phyloP scores from a whole-genome alignment of 148 eudicot species.

The Camellia lanceoleosa region DNA sequence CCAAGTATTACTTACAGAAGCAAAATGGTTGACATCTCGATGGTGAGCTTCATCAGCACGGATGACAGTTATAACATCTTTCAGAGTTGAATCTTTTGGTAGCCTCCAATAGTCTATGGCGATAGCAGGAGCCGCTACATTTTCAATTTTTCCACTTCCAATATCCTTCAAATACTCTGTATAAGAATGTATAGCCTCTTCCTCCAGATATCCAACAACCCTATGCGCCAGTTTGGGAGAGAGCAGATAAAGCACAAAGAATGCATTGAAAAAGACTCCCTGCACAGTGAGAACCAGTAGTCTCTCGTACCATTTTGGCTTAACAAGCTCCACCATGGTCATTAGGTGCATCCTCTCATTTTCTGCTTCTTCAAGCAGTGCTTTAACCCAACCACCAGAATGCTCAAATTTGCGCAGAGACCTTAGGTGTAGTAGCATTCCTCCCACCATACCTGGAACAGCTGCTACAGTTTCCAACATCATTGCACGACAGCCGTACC shows the following conservation, averaged over 20 bases:
- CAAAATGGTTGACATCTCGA: conserved; percentile 95
- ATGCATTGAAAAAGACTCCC: conserved; percentile 76
- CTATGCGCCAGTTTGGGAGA: conserved; percentile 91
- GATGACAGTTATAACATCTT: conserved; percentile 84
- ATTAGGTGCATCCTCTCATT: conserved; percentile 95
- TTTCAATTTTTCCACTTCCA: conserved; percentile 65
- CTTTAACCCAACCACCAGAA: conserved; percentile 92
- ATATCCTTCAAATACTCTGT: conserved; percentile 83
- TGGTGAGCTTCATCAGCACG: conserved; percentile 99
- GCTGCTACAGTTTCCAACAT: conserved; percentile 96
- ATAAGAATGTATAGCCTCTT: conserved; percentile 90
- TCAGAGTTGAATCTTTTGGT: conserved; percentile 71
- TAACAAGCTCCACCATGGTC: conserved; percentile 90
- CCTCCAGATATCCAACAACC: conserved; percentile 88
- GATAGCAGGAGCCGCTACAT: conserved; percentile 86
- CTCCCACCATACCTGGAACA: conserved; percentile 94
- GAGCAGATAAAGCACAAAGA: conserved; percentile 59
- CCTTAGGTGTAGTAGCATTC: conserved; percentile 76
- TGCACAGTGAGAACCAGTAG: conserved; percentile 74
- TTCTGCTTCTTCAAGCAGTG: conserved; percentile 91
- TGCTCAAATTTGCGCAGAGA: conserved; percentile 84
- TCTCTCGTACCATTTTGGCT: conserved; percentile 89
- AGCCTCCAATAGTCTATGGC: conserved; percentile 93
- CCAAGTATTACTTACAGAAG: conserved; percentile 64
- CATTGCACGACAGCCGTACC: conserved; percentile 94